A percentile compares a stretch with the other conserved stretches of the same genome.
Conservation (phyloP, 2,329 filamentous ascomycete genomes). For the Fusarium brevicatenulatum region DNA sequence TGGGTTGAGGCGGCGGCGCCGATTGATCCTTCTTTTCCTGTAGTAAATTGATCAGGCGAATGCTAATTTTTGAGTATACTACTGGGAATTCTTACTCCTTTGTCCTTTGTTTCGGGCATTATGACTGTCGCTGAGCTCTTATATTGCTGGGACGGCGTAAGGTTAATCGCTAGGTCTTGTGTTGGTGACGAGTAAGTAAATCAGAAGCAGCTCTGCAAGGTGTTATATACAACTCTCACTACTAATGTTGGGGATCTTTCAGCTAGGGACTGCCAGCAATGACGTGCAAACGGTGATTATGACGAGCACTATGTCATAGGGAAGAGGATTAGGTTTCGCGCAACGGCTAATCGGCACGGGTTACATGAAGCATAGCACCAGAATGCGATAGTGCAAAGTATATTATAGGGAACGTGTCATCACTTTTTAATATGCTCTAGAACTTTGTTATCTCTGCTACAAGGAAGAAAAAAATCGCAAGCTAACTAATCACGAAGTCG, state of each 20-base stretch:
- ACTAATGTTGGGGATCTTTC: rapidly evolving
- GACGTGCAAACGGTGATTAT: background rate
- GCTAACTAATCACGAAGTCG: no score
- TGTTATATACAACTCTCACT: rapidly evolving
- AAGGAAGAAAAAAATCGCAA: no score
- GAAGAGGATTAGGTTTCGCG: background rate
- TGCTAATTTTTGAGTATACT: rapidly evolving
- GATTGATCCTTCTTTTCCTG: background rate
- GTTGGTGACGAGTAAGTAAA: rapidly evolving
- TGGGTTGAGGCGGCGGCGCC: background rate
- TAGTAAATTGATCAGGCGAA: rapidly evolving
- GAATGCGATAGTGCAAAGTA: background rate
- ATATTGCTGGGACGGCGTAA: rapidly evolving
- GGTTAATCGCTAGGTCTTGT: rapidly evolving
- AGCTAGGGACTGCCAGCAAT: background rate
- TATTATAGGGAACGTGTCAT: background rate
- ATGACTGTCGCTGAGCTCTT: rapidly evolving
- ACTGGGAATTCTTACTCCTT: background rate
- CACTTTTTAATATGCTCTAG: rapidly evolving
- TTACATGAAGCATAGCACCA: rapidly evolving
- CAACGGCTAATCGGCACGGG: background rate
- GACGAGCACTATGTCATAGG: background rate
- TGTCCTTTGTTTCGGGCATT: background rate
- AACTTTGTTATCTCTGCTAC: no score
- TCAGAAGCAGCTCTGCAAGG: background rate